These are phyloP conservation scores for Gillenia trifoliata DNA, from an alignment of 306 rosid genomes.

Conservation along the genomic window DNA sequence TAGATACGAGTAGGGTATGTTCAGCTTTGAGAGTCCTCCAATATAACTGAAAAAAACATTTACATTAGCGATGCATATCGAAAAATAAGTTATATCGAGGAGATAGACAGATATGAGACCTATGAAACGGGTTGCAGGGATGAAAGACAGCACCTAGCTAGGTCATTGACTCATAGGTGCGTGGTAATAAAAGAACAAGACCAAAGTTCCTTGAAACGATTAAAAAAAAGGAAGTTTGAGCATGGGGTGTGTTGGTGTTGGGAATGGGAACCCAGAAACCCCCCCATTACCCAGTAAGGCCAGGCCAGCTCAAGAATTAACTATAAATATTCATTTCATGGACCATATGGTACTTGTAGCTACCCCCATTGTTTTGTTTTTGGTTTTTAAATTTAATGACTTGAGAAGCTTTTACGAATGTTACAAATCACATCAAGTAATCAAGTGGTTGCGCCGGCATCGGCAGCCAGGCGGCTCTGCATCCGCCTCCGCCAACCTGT, in stretches of 20 bases:
- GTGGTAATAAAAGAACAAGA: background rate
- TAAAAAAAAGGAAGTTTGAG: background rate
- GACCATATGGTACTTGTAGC: background rate
- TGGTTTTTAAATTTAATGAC: background rate
- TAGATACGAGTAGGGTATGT: too few species aligned
- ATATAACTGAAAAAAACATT: too few species aligned
- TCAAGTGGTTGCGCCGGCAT: conserved; percentile 18
- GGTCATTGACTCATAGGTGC: background rate
- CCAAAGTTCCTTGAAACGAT: background rate
- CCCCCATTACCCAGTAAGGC: background rate
- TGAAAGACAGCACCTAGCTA: background rate
- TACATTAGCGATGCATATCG: too few species aligned
- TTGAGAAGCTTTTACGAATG: background rate
- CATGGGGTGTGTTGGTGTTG: background rate
- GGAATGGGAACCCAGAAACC: background rate
- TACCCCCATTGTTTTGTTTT: background rate
- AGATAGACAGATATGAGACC: too few species aligned
- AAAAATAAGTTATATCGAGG: too few species aligned
- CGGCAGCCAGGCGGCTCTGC: conserved; percentile 19
- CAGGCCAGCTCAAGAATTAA: background rate
- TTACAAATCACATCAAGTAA: background rate
- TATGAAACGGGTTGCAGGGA: background rate
- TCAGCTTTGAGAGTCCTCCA: too few species aligned
- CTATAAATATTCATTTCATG: background rate
- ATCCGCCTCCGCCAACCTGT: conserved; percentile 31